Conservation (phyloP, 2,329 filamentous ascomycete genomes). For the Aspergillus proliferans region DNA sequence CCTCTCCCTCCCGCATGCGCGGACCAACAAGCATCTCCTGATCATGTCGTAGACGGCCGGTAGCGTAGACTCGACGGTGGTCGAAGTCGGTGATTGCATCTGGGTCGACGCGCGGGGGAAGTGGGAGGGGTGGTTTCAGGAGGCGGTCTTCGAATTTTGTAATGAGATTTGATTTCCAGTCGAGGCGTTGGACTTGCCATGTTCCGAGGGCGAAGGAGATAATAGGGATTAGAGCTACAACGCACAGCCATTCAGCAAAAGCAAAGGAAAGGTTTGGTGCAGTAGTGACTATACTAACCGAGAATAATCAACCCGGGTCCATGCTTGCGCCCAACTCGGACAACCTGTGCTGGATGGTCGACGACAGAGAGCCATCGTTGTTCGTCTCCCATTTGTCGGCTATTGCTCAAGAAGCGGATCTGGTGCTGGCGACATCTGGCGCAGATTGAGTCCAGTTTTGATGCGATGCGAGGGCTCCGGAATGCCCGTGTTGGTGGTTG, state of each 20-base stretch:
- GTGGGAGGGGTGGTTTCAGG: conserved; percentile 73
- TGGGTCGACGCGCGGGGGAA: conserved; percentile 78
- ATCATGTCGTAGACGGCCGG: conserved; percentile 72
- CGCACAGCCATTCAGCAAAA: background rate
- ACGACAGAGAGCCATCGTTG: conserved; percentile 78
- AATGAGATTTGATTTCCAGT: conserved; percentile 90
- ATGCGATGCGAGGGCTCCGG: conserved; percentile 13
- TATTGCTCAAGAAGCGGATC: conserved; percentile 34
- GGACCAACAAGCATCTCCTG: conserved; percentile 95
- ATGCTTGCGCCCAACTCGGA: conserved; percentile 68
- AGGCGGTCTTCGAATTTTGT: conserved; percentile 89
- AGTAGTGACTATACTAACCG: conserved; percentile 39
- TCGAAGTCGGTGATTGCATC: conserved; percentile 82
- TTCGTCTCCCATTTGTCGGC: conserved; percentile 58
- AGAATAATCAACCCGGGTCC: conserved; percentile 75
- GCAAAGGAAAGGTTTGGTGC: background rate
- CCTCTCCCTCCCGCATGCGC: conserved; percentile 77
- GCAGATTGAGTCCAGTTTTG: conserved; percentile 28
- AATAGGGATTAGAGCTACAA: conserved; percentile 69
- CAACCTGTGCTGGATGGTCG: conserved; percentile 74
- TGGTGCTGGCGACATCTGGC: conserved; percentile 32
- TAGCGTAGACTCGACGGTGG: conserved; percentile 74
- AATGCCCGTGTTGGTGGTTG: conserved; percentile 13
- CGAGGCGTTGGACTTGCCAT: conserved; percentile 90
- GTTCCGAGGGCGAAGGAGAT: conserved; percentile 86